Evolutionary conservation across 2,329 filamentous ascomycete genomes (phyloP).

Genomic region (Rugonectria rugulosa): DNA sequence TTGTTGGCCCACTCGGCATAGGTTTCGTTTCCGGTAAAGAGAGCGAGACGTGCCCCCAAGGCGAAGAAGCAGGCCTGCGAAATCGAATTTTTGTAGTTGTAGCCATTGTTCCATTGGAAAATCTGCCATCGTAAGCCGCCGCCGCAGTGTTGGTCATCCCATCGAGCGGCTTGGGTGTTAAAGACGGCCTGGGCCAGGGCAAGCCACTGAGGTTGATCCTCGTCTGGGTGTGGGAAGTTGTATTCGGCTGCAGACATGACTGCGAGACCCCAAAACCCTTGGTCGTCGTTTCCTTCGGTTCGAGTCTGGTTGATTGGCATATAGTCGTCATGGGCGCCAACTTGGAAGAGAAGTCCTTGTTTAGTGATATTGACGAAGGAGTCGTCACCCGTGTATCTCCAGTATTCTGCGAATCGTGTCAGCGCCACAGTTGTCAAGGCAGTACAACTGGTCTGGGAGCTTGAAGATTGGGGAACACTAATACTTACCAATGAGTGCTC

Average conservation of each 20-base stretch:
- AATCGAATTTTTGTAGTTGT: slow-evolving; percentile 76
- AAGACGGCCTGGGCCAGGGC: slow-evolving; percentile 81
- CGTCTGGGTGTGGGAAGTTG: slow-evolving; percentile 67
- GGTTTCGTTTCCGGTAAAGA: slow-evolving; percentile 79
- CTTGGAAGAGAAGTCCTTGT: slow-evolving; percentile 77
- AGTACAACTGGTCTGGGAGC: background rate
- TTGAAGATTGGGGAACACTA: background rate
- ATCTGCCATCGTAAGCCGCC: slow-evolving; percentile 88
- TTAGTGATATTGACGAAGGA: slow-evolving; percentile 73
- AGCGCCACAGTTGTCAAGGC: background rate
- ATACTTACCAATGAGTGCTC: slow-evolving; percentile 61
- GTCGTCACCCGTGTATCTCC: slow-evolving; percentile 80
- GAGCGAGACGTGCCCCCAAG: slow-evolving; percentile 71
- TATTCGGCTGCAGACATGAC: slow-evolving; percentile 76
- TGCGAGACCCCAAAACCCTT: slow-evolving; percentile 77
- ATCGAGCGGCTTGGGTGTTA: slow-evolving; percentile 77
- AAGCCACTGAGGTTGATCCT: slow-evolving; percentile 69
- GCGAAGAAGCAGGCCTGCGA: slow-evolving; percentile 71
- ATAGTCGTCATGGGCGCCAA: slow-evolving; percentile 75
- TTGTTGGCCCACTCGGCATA: slow-evolving; percentile 81
- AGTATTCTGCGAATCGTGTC: slow-evolving; percentile 66
- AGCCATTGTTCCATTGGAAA: slow-evolving; percentile 82
- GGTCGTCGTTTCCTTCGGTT: slow-evolving; percentile 77
- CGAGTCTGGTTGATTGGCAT: slow-evolving; percentile 78
- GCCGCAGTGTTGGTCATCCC: slow-evolving; percentile 73